Base-by-base conservation (phyloP, 495 filamentous ascomycete species). In the Talaromyces borbonicus region DNA sequence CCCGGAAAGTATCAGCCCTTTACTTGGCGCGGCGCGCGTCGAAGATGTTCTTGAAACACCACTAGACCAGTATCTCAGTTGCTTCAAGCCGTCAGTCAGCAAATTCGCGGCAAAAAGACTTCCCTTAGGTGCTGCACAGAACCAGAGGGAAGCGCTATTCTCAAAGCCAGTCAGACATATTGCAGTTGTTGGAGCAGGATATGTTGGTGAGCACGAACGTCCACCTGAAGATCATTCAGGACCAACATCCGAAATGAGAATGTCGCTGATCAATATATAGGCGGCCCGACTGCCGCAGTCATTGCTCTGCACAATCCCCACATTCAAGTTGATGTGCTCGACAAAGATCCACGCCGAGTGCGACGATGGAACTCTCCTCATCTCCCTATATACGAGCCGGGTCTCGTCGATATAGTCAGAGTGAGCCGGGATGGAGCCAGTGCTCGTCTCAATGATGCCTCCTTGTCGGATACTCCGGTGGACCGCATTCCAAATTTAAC, bases 331-430 rank as follows among this genome's bases (percentile, higher is more conserved):
- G 83, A 78, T 8, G 84, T 90, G 9, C 79, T 88, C 15, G 85
- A 90, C 55, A 62, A 78, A 39, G 79, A 85, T 56, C 67, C 67
- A 15, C 49, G 54, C 6, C 73, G 84, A n/a, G 82, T 90, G 50
- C 65, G 64, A 25, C 69, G 73, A 22, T 90, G 85, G 86, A 84
- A 86, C 47, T 84, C 83, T 1, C 59, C 69, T 27, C 75, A 81
- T 48, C 71, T 89, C 23, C 86, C 86, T 9, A 87, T 92, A 43
- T 82, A 85, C 59, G 86, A 92, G 56, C 78, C 82, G 1, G 84
- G 80, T 0, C 65, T 92, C 5, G 51, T 73, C 14, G 74, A 81
- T n/a, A 70, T 88, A 6, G 81, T 90, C 6, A 67, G 74, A 26
- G 60, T 74, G 5, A 69, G 79, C 7, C 70, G 84, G 27, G 83